Evolutionary conservation across 148 eudicot genomes (phyloP).

Genomic region (Euryodendron excelsum): DNA sequence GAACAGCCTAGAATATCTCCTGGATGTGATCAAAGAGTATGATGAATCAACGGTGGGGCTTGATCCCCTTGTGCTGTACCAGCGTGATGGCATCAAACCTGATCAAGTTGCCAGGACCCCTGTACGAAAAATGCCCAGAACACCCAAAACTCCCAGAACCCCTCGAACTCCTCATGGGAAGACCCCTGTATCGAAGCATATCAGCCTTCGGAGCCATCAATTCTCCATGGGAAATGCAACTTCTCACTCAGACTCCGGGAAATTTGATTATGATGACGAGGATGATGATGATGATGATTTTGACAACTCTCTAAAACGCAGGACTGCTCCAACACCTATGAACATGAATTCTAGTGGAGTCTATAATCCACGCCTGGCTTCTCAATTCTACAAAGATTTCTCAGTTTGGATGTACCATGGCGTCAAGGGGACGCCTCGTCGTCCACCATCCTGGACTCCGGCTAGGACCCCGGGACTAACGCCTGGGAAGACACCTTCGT

Average conservation of each 20-base stretch:
- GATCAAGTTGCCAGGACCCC: constrained; percentile 40
- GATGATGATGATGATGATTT: constrained; percentile 38
- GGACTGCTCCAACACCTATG: constrained; percentile 29
- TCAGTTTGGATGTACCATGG: constrained; percentile 48
- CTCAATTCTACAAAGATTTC: constrained; percentile 51
- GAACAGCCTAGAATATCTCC: constrained; percentile 47
- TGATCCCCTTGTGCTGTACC: constrained; percentile 49
- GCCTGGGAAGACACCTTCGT: constrained; percentile 26
- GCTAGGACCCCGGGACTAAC: constrained; percentile 43
- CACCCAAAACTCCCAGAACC: constrained; percentile 14
- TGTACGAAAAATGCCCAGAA: constrained; percentile 11
- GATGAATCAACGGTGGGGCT: constrained; percentile 54
- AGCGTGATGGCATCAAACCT: constrained; percentile 46
- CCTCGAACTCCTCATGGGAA: constrained; percentile 25
- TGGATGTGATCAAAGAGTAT: constrained; percentile 57
- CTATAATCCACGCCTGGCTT: constrained; percentile 40
- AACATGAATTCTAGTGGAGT: constrained; percentile 23
- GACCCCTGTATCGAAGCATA: constrained; percentile 17
- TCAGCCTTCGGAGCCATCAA: constrained; percentile 32
- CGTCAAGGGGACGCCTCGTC: constrained; percentile 48
- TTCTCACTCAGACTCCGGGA: not conserved
- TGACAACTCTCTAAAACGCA: constrained; percentile 42
- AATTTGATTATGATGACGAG: constrained; percentile 9
- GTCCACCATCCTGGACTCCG: constrained; percentile 48
- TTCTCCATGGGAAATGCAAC: constrained; percentile 26